These are phyloP conservation scores for Penicillium palitans DNA, from an alignment of 2,329 filamentous ascomycete genomes.

Conservation along the genomic window DNA sequence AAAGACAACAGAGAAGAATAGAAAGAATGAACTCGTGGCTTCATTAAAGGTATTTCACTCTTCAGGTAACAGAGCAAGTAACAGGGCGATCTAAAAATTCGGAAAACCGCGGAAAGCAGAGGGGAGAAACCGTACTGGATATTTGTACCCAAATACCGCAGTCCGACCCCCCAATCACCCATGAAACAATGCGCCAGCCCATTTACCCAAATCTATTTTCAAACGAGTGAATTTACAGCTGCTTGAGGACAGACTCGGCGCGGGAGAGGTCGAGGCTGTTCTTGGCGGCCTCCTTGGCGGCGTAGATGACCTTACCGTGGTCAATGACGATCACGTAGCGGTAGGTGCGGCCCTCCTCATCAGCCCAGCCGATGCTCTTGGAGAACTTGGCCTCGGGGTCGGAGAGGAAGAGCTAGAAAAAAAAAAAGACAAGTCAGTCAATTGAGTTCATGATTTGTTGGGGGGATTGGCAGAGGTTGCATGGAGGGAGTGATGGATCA, in stretches of 20 bases:
- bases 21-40: slow-evolving; percentile 14
- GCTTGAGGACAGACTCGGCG: slow-evolving; percentile 51
- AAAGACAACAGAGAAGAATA: neutral
- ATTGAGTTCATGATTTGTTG: neutral
- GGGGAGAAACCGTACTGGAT: slow-evolving; percentile 3
- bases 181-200: slow-evolving; percentile 16
- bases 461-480: neutral
- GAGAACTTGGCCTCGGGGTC: slow-evolving; percentile 73
- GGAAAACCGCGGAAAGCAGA: slow-evolving; percentile 10
- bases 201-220: slow-evolving; percentile 15
- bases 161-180: neutral
- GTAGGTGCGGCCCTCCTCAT: slow-evolving; percentile 69
- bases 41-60: slow-evolving; percentile 13
- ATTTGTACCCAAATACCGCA: neutral
- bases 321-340: slow-evolving; percentile 80
- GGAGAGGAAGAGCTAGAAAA: slow-evolving; percentile 67
- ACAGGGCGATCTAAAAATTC: slow-evolving; percentile 11
- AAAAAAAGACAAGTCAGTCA: slow-evolving; percentile 9
- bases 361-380: slow-evolving; percentile 74
- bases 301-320: slow-evolving; percentile 79
- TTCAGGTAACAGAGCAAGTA: slow-evolving; percentile 6
- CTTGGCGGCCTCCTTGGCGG: slow-evolving; percentile 65
- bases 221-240: slow-evolving; percentile 41
- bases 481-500: slow-evolving; percentile 12
- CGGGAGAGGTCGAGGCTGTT: slow-evolving; percentile 45